Evolutionary conservation across 305 asterid genomes (phyloP), one percentile per base, ranked within the genome.

Genomic region (Rubia tinctorum): DNA sequence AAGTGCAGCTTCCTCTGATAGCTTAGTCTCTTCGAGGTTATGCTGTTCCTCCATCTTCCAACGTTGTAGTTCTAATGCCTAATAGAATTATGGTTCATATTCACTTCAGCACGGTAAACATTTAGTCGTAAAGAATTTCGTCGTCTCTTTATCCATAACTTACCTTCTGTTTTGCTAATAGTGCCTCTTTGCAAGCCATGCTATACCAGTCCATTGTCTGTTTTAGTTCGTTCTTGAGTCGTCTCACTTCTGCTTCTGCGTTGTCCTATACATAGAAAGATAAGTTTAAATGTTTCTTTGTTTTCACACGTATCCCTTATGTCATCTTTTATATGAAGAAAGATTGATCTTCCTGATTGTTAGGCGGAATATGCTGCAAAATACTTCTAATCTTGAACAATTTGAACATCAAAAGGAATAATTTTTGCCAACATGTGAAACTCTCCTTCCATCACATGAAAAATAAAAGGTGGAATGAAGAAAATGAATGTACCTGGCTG

Each of bases 181-280:
- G 83, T 71, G 98, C 98, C 80, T 93, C 97, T 82, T 86, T 93
- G 91, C 97, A 91, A 47, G 96, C 98, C 30, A 89, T 73, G 89
- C 96, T 94, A 84, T 94, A 94, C 98, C 90, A 86, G 77, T 90
- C 96, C 95, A 93, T 91, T 55, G 96, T 93, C 80, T 91, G 98
- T 84, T 80, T 88, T 76, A 90, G 96, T 84, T 93, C 98, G 82
- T 83, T 87, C 82, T 91, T 91, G 23, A 94, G 93, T 84, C 97
- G 85, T 85, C 96, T 85, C 96, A 94, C 88, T 87, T 94, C 97
- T 56, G 95, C 97, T 84, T 94, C 99, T 3, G 89, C 87, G 0
- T 90, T 96, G 40, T 94, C 96, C 99, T 91, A 80, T 72, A 79
- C 61, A 60, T 78, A 61, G 51, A 43, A 69, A 73, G 53, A 9